A percentile compares a stretch with the other conserved stretches of the same genome.
Evolutionary conservation across 805 yeast species (phyloP).

Genomic region (Yamadazyma tumulicola): DNA sequence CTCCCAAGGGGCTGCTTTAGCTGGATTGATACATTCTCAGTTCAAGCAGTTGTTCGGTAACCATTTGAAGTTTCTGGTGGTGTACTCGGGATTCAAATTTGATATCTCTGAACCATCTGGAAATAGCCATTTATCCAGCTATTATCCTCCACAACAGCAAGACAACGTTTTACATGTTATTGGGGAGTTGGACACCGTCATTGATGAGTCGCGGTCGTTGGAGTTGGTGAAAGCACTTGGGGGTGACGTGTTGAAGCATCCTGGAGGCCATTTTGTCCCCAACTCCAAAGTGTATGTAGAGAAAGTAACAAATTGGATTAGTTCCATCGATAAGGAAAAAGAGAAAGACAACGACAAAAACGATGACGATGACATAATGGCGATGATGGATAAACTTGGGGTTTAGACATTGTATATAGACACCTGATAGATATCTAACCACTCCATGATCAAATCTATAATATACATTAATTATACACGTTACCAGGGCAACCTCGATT

Average conservation of each 20-base stretch:
- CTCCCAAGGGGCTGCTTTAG: constrained; percentile 91
- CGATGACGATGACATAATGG: constrained; percentile 38
- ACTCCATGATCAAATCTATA: constrained; percentile 5
- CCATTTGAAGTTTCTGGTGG: constrained; percentile 62
- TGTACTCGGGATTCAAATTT: constrained; percentile 63
- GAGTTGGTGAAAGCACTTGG: constrained; percentile 53
- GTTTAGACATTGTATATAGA: background rate
- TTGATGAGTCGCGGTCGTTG: constrained; percentile 67
- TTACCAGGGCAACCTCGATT: constrained; percentile 1
- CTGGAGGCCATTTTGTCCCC: constrained; percentile 97
- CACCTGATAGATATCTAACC: too few species aligned
- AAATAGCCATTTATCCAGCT: constrained; percentile 21
- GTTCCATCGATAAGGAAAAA: constrained; percentile 10
- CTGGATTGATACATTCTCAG: constrained; percentile 63
- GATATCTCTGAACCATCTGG: constrained; percentile 24
- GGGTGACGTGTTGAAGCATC: constrained; percentile 74
- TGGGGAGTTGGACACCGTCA: constrained; percentile 87
- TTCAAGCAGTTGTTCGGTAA: constrained; percentile 52
- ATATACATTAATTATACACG: constrained; percentile 9
- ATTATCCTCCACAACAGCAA: too few species aligned
- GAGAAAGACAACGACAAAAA: constrained; percentile 19
- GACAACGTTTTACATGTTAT: constrained; percentile 58
- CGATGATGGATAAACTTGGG: constrained; percentile 34
- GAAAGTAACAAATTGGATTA: constrained; percentile 41
- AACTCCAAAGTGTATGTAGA: constrained; percentile 57